Conservation (phyloP, 768 basidiomycete genomes). For the Tephrocybe sp. region DNA sequence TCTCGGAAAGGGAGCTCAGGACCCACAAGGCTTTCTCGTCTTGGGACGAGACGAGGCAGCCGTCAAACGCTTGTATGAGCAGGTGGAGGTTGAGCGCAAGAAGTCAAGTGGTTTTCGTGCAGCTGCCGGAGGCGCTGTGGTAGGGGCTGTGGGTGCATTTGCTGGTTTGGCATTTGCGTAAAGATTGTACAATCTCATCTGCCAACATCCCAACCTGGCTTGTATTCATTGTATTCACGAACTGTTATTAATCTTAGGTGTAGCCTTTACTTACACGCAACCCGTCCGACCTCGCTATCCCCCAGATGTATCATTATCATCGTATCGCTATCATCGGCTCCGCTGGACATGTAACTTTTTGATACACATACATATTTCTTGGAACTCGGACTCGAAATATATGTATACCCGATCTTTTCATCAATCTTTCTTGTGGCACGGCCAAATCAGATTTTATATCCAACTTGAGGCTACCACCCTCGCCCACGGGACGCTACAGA, state of each 20-base stretch:
- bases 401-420: not conserved
- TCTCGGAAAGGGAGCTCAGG: conserved; percentile 29
- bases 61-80: conserved; percentile 37
- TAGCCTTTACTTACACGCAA: not conserved
- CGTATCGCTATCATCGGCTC: not conserved
- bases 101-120: conserved; percentile 31
- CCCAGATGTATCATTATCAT: not conserved
- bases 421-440: not conserved
- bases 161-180: conserved; percentile 54
- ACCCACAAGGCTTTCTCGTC: conserved; percentile 45
- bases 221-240: not conserved
- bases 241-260: not conserved
- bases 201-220: no score
- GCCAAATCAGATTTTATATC: not conserved
- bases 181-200: not conserved
- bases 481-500: not conserved
- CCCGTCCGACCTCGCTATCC: not conserved
- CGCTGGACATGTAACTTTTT: not conserved
- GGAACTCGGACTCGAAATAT: not conserved
- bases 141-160: conserved; percentile 60
- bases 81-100: conserved; percentile 29
- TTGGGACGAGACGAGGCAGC: conserved; percentile 51
- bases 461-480: not conserved
- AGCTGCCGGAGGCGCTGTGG: conserved; percentile 55
- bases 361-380: not conserved